Percentiles rank a stretch among this genome's conserved stretches.
Evolutionary conservation across 75 land plant genomes (phyloP).

Genomic region (Picea glauca): DNA sequence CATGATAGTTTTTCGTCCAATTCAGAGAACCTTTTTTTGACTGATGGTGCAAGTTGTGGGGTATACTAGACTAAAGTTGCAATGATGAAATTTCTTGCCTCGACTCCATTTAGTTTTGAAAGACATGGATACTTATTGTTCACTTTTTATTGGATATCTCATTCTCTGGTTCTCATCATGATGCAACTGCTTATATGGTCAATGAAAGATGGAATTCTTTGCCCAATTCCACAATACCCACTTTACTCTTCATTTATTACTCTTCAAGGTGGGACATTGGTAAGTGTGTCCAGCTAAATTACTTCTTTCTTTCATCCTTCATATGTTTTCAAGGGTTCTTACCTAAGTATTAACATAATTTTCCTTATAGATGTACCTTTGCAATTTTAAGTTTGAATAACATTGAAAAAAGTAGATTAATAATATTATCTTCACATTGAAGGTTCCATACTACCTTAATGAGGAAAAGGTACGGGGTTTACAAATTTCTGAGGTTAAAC

Average conservation of each 20-base stretch:
- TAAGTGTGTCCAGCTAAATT: slow-evolving; percentile 22
- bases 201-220: slow-evolving; percentile 89
- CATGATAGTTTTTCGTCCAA: slow-evolving; percentile 92
- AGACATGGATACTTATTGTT: neutral
- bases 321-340: neutral
- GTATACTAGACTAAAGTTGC: slow-evolving; percentile 25
- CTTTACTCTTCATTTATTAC: slow-evolving; percentile 96
- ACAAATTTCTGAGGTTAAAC: no score
- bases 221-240: slow-evolving; percentile 98
- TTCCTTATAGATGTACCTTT: neutral
- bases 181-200: slow-evolving; percentile 87
- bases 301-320: neutral
- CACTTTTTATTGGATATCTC: neutral
- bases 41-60: slow-evolving; percentile 97
- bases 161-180: slow-evolving; percentile 92
- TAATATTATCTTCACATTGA: neutral
- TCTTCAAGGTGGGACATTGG: slow-evolving; percentile 94
- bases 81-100: neutral
- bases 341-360: neutral
- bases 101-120: neutral
- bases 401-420: neutral
- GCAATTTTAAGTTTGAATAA: neutral
- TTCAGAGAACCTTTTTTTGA: slow-evolving; percentile 83
- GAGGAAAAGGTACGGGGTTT: slow-evolving; percentile 29
- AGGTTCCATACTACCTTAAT: slow-evolving; percentile 98